Evolutionary conservation across 163 green algal species (phyloP).

Genomic region (Volvox carteri): DNA sequence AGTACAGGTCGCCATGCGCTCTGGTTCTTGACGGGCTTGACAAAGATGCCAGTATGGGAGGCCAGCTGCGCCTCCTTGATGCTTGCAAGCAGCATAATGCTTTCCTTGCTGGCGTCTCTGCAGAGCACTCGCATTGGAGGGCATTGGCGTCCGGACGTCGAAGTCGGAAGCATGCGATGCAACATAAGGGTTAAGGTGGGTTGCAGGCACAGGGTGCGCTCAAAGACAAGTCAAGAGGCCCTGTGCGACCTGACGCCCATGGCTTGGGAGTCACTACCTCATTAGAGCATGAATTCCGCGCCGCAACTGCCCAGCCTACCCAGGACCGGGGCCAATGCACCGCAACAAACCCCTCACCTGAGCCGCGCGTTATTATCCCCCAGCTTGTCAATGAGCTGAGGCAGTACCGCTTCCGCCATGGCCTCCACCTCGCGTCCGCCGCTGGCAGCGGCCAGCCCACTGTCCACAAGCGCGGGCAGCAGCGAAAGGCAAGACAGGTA

Average conservation of each 20-base stretch:
- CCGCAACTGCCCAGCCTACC: no score
- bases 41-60: conserved; percentile 52
- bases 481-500: conserved; percentile 68
- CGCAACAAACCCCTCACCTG: no score
- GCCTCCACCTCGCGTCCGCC: conserved; percentile 55
- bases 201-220: no score
- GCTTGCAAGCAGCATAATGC: conserved; percentile 72
- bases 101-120: conserved; percentile 70
- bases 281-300: no score
- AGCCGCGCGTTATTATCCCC: conserved; percentile 80
- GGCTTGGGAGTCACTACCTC: no score
- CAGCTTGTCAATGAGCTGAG: conserved; percentile 81
- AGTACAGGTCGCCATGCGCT: conserved; percentile 83
- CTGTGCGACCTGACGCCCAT: no score
- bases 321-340: no score
- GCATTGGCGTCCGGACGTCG: no score
- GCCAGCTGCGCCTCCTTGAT: conserved; percentile 66
- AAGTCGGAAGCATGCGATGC: no score
- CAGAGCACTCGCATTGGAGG: not conserved
- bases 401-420: conserved; percentile 65
- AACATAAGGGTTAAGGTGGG: no score
- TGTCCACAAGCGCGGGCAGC: conserved; percentile 66
- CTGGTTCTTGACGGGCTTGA: conserved; percentile 81
- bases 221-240: no score
- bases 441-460: not conserved